These are phyloP conservation scores for Singerocomus rubriflavus DNA, from an alignment of 1,284 basidiomycete species.

Conservation along the genomic window DNA sequence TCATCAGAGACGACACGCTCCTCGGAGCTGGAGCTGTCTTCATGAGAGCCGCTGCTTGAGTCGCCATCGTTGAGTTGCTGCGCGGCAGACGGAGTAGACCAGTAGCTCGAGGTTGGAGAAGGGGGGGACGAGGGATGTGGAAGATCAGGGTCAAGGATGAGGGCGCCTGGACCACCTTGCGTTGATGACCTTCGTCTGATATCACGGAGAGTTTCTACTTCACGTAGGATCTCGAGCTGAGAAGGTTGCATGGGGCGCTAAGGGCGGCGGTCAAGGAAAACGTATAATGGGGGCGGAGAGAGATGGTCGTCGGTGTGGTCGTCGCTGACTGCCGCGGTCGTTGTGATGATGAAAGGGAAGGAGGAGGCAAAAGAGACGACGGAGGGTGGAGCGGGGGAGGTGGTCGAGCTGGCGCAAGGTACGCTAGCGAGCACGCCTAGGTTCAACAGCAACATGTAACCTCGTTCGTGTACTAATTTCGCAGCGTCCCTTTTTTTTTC, in stretches of 20 bases:
- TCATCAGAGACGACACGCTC: constrained; percentile 49
- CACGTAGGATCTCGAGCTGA: constrained; percentile 81
- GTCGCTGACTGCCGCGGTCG: constrained; percentile 4
- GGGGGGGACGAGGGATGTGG: constrained; percentile 59
- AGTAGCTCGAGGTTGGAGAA: constrained; percentile 52
- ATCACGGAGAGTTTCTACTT: constrained; percentile 82
- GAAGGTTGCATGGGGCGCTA: constrained; percentile 60
- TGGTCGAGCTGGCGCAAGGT: constrained; percentile 2
- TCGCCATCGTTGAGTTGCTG: constrained; percentile 39
- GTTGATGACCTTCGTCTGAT: constrained; percentile 77
- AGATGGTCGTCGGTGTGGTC: constrained; percentile 6
- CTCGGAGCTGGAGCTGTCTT: constrained; percentile 40
- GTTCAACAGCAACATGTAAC: constrained; percentile 5
- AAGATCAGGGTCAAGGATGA: constrained; percentile 85
- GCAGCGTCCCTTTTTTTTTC: constrained; percentile 3
- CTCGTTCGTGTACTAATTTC: constrained; percentile 11
- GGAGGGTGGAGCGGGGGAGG: background rate
- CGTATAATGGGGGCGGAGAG: constrained; percentile 10
- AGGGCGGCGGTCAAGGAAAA: constrained; percentile 5
- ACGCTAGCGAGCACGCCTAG: constrained; percentile 4
- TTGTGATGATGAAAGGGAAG: background rate
- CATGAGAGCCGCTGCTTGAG: constrained; percentile 45
- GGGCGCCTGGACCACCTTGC: constrained; percentile 68
- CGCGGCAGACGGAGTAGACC: constrained; percentile 38
- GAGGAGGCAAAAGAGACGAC: background rate